Conservation (phyloP, 2,329 filamentous ascomycete genomes). For the Aphanocladium album region DNA sequence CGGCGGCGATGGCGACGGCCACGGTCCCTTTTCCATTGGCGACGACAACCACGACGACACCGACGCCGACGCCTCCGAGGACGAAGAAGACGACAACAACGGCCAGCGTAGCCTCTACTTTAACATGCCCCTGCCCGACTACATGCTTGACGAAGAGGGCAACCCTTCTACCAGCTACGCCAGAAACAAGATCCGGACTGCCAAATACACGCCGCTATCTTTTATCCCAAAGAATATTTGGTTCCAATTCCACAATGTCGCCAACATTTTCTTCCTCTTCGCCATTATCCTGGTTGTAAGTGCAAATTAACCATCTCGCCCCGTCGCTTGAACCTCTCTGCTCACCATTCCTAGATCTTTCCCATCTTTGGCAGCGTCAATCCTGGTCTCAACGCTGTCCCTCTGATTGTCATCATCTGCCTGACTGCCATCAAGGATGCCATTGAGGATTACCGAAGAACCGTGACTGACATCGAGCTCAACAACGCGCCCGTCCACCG, state of each 20-base stretch:
- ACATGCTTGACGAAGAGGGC: constrained; percentile 76
- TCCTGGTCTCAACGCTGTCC: constrained; percentile 83
- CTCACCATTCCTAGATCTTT: constrained; percentile 64
- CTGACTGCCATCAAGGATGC: constrained; percentile 92
- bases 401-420: constrained; percentile 84
- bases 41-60: constrained; percentile 23
- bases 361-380: constrained; percentile 91
- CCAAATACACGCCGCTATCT: constrained; percentile 92
- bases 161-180: constrained; percentile 64
- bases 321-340: constrained; percentile 12
- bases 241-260: constrained; percentile 97
- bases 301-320: constrained; percentile 8
- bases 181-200: constrained; percentile 94
- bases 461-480: constrained; percentile 82
- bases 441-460: constrained; percentile 91
- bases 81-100: constrained; percentile 34
- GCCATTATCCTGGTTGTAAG: constrained; percentile 90
- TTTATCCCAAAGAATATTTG: constrained; percentile 96
- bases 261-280: constrained; percentile 98
- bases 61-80: constrained; percentile 26
- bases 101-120: constrained; percentile 67
- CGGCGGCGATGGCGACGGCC: constrained; percentile 35
- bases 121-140: constrained; percentile 72
- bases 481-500: constrained; percentile 96
- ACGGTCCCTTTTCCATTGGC: constrained; percentile 26